Percentiles rank a stretch among this genome's conserved stretches.
phyloP scores from a whole-genome alignment of 2,329 filamentous ascomycete genomes.

The Cladosporium colombiae region DNA sequence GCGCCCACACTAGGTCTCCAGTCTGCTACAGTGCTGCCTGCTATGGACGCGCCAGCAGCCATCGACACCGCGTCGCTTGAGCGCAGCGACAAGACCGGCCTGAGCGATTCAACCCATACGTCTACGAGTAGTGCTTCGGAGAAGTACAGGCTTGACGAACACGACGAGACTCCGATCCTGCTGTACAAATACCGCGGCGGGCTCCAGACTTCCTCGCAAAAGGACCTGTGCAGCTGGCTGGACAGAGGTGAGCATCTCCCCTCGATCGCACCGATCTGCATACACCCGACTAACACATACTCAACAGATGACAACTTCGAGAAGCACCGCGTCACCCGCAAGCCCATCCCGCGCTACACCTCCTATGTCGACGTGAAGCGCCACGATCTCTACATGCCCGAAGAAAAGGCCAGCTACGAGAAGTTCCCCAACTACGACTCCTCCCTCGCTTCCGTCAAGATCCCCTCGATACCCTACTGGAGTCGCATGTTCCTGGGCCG shows the following conservation, averaged over 20 bases:
- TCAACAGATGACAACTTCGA: slow-evolving; percentile 42
- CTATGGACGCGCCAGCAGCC: slow-evolving; percentile 26
- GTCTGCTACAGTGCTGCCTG: slow-evolving; percentile 19
- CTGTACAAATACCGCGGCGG: slow-evolving; percentile 49
- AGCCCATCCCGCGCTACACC: slow-evolving; percentile 48
- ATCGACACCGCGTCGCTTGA: slow-evolving; percentile 17
- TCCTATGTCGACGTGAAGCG: slow-evolving; percentile 49
- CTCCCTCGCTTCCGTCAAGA: slow-evolving; percentile 50
- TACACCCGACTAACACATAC: slow-evolving; percentile 1
- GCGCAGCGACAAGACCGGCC: slow-evolving; percentile 41
- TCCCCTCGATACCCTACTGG: slow-evolving; percentile 48
- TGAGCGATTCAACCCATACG: slow-evolving; percentile 45
- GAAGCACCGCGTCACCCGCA: slow-evolving; percentile 45
- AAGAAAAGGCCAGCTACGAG: slow-evolving; percentile 40
- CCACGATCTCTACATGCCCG: slow-evolving; percentile 47
- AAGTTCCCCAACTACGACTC: slow-evolving; percentile 46
- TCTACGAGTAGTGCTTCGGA: slow-evolving; percentile 42
- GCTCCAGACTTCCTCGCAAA: slow-evolving; percentile 46
- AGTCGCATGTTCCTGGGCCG: slow-evolving; percentile 48
- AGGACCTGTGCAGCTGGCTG: slow-evolving; percentile 44
- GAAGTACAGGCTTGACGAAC: slow-evolving; percentile 46
- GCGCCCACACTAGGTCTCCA: slow-evolving; percentile 12
- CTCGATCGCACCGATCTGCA: slow-evolving; percentile 8
- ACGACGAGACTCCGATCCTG: slow-evolving; percentile 46
- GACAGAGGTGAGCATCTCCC: slow-evolving; percentile 36